Evolutionary conservation across 495 filamentous ascomycete genomes (phyloP), one percentile per base, ranked within the genome.

Genomic region (Neurospora discreta): DNA sequence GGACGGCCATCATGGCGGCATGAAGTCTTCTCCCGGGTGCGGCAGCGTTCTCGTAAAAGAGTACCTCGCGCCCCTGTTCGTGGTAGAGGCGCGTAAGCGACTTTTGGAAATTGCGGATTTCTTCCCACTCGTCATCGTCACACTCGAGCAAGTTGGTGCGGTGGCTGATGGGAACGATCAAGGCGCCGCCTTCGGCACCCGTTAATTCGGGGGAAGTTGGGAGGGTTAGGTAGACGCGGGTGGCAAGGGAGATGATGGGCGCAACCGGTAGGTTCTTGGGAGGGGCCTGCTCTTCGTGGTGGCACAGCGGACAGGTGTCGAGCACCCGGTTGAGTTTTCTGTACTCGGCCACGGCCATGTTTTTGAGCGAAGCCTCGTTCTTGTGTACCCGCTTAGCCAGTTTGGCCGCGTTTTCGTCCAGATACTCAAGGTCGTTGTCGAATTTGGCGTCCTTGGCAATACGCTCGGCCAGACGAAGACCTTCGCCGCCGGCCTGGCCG

Each of bases 21-120:
- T 99, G 95, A 74, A 87, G 86, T 75, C 92, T 91, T 26, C 90
- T 84, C 18, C 92, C 87, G 8, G 91, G 92, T 3, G 89, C 87
- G 8, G 93, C 94, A 11, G 96, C 95, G 77, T 98, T 98, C 75
- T 99, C 95, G 85, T 98, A 98, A 84, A 99, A 99, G 69, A 99
- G 84, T 3, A 98, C 96, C 77, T 93, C 92, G 43, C 91, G 90
- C 38, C 92, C 93, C 77, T 95, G 93, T 38, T 93, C 90, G 81
- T 94, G 92, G 80, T 98, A 98, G 88, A 97, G 89, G 68, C 94
- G 89, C 2, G 90, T 98, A 39, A 99, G 87, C 77, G 88, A 91
- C 83, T 99, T 99, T 94, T 98, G 98, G 81, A 99, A 99, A 81
- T 99, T 99, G 80, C 94, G 90, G 44, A 99, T 92, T 78, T 99